These are phyloP conservation scores for Avena atlantica DNA, from an alignment of 176 grass and related monocot species.

Conservation along the genomic window DNA sequence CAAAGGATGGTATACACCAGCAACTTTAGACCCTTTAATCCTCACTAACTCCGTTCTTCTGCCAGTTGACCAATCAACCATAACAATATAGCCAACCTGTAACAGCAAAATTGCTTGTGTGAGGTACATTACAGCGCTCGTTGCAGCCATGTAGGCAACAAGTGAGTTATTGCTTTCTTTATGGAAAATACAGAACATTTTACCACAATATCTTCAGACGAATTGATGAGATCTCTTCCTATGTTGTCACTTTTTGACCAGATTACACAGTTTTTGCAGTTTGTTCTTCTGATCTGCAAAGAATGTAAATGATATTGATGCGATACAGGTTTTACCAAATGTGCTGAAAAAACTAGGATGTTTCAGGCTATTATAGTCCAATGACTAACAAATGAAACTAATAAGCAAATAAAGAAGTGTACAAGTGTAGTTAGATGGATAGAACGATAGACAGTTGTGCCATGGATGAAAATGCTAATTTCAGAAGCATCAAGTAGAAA, in stretches of 20 bases:
- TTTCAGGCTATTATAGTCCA: not conserved
- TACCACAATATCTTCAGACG: constrained; percentile 74
- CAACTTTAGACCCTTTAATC: constrained; percentile 79
- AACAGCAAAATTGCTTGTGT: constrained; percentile 15
- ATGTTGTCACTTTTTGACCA: constrained; percentile 83
- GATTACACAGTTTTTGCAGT: constrained; percentile 73
- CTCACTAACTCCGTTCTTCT: constrained; percentile 64
- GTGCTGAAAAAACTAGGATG: constrained; percentile 13
- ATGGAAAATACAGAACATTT: constrained; percentile 10
- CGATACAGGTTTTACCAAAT: not conserved
- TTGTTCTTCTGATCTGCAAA: constrained; percentile 65
- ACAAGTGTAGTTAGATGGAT: not conserved
- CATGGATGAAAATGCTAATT: not conserved
- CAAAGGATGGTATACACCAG: constrained; percentile 78
- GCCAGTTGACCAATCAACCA: constrained; percentile 73
- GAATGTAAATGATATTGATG: not conserved
- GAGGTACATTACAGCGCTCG: not conserved
- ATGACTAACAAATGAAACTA: constrained; percentile 27
- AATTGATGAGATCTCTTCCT: constrained; percentile 63
- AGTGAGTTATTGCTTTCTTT: not conserved
- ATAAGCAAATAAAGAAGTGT: not conserved
- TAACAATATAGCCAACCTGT: constrained; percentile 96
- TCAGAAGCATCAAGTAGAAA: constrained; percentile 25
- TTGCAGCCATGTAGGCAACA: not conserved
- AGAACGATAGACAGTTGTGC: constrained; percentile 2